Evolutionary conservation across 2,329 filamentous ascomycete species (phyloP), one percentile per base, ranked within the genome.

Genomic region (Ceratocystiopsis sp.): DNA sequence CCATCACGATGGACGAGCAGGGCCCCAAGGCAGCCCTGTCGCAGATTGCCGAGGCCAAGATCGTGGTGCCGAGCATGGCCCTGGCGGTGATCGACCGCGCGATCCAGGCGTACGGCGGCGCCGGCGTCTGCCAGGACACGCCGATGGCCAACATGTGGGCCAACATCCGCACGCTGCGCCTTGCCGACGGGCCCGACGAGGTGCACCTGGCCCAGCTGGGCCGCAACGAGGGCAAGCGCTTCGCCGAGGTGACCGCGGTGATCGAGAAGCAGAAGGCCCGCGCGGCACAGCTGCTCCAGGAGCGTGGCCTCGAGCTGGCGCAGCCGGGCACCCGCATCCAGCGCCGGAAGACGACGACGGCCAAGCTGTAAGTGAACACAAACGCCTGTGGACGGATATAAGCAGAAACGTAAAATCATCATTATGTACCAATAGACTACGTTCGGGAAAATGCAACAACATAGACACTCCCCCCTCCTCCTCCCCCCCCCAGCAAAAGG

Each of bases 151-250:
- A 69, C 57, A 79, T 87, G 75, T 93, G 84, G 78, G 77, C 84
- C 17, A 66, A 71, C 47, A 83, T 86, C 55, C 70, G 86, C 46
- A 94, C 87, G 8, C 69, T 94, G 61, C 71, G 84, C 48, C 75
- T 94, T 52, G 86, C 85, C 0, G 91, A 98, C 61, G 91, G 91
- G 0, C 91, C 91, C 0, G 91, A 98, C 62, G 91, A 98, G 74
- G 91, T 96, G 47, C 91, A 93, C 60, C 62, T 87, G 51, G 68
- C 84, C 59, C 84, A 91, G 64, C 67, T 91, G 66, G 84, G 83
- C 15, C 69, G 71, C 52, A 85, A 85, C 52, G 84, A 91, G 69
- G 87, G 85, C 59, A 80, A 72, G 61, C 71, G 74, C 50, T 78
- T 75, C 45, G 57, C 63, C 50, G 73, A 69, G 51, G 70, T 78